Percentiles rank a stretch among this genome's conserved stretches.
These are phyloP conservation scores for Thalassiosira hispida DNA, from an alignment of 352 stramenopile species.

Conservation along the genomic window DNA sequence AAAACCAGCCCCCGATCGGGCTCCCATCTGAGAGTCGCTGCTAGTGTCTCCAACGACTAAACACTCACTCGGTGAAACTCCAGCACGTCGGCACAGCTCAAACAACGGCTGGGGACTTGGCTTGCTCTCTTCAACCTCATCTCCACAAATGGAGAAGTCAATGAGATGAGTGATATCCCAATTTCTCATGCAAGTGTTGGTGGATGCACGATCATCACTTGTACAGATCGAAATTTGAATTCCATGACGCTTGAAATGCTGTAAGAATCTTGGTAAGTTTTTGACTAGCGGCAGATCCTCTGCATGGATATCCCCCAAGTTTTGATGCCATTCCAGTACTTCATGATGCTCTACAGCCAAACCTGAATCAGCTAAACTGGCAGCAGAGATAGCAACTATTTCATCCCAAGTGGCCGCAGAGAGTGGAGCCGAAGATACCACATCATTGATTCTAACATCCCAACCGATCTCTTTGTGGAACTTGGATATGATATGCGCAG, in stretches of 20 bases:
- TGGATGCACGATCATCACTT: constrained; percentile 55
- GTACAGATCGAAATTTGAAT: constrained; percentile 59
- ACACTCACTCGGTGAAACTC: constrained; percentile 41
- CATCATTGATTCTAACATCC: constrained; percentile 31
- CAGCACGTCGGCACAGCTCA: constrained; percentile 42
- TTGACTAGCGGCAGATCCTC: constrained; percentile 58
- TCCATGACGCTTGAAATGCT: constrained; percentile 41
- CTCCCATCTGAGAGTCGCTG: constrained; percentile 56
- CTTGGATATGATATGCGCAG: constrained; percentile 25
- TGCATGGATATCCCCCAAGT: constrained; percentile 55
- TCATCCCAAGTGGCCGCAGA: constrained; percentile 58
- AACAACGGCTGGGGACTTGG: constrained; percentile 48
- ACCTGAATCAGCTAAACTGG: constrained; percentile 17
- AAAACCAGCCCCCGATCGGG: constrained; percentile 42
- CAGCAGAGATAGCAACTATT: constrained; percentile 28
- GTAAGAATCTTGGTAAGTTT: constrained; percentile 50
- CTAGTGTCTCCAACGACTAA: constrained; percentile 67
- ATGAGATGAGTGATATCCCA: constrained; percentile 61
- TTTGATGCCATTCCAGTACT: constrained; percentile 50
- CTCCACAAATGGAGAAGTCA: constrained; percentile 58
- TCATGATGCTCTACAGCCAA: constrained; percentile 27
- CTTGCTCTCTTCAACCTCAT: constrained; percentile 60
- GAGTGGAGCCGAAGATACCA: constrained; percentile 50
- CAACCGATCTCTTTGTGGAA: constrained; percentile 61
- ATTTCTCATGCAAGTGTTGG: constrained; percentile 43